These are phyloP conservation scores for Teratosphaeria pseudoeucalypti DNA, from an alignment of 2,329 filamentous ascomycete genomes.

Conservation along the genomic window DNA sequence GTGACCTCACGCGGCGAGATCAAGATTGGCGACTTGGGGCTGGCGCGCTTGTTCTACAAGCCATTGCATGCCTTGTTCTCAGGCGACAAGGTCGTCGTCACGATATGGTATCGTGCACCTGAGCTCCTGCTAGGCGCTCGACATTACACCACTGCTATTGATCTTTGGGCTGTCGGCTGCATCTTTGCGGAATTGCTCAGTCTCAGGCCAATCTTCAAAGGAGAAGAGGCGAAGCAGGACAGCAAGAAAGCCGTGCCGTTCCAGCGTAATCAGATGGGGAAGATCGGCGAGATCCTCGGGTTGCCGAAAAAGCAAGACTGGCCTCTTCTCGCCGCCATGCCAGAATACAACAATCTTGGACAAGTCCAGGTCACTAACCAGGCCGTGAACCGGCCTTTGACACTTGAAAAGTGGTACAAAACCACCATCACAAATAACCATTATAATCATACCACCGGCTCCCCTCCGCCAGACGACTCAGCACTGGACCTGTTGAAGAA, in stretches of 20 bases:
- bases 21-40: conserved; percentile 86
- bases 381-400: conserved; percentile 42
- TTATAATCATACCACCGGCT: conserved; percentile 26
- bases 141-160: conserved; percentile 96
- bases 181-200: conserved; percentile 93
- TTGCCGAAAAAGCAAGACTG: conserved; percentile 80
- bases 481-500: conserved; percentile 65
- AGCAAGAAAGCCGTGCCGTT: conserved; percentile 96
- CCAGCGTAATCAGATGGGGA: conserved; percentile 97
- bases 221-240: conserved; percentile 98
- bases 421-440: conserved; percentile 38
- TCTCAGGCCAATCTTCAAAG: conserved; percentile 91
- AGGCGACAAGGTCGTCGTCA: conserved; percentile 96
- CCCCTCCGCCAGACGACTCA: conserved; percentile 50
- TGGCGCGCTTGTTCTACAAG: conserved; percentile 88
- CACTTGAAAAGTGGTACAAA: conserved; percentile 59
- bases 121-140: conserved; percentile 82
- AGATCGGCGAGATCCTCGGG: conserved; percentile 94
- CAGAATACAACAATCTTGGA: conserved; percentile 53
- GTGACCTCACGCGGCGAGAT: conserved; percentile 84
- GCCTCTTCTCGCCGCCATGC: conserved; percentile 76
- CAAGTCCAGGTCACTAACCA: conserved; percentile 34
- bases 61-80: conserved; percentile 83
- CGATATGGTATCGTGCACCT: conserved; percentile 96
- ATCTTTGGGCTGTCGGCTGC: conserved; percentile 95